phyloP scores from a whole-genome alignment of 129 eudicot species.

The Helichrysum umbraculigerum region DNA sequence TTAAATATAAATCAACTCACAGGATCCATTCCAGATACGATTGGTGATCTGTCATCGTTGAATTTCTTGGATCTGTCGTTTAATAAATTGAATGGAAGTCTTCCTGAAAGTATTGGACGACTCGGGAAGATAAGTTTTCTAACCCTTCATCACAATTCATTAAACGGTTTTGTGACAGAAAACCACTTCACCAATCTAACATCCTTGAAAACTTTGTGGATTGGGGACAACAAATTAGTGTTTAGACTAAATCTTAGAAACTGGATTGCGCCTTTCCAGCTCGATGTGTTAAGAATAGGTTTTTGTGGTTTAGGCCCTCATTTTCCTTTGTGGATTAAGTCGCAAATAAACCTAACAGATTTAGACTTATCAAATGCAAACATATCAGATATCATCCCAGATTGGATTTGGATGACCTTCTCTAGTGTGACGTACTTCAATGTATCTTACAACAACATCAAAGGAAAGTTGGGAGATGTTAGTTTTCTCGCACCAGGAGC shows the following conservation, averaged over 20 bases:
- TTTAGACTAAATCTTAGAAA: neutral
- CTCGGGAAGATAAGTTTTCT: neutral
- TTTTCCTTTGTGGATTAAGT: constrained; percentile 17
- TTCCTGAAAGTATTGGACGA: constrained; percentile 13
- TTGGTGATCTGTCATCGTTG: constrained; percentile 14
- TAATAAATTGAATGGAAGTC: constrained; percentile 18
- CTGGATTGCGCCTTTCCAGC: constrained; percentile 24
- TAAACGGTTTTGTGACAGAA: constrained; percentile 13
- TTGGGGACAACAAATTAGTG: constrained; percentile 4
- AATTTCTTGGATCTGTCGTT: constrained; percentile 12
- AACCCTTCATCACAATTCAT: constrained; percentile 14
- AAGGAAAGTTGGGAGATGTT: constrained; percentile 26
- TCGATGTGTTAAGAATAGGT: neutral
- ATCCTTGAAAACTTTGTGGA: constrained; percentile 2
- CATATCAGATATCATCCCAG: constrained; percentile 16
- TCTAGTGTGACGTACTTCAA: neutral
- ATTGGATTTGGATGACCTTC: constrained; percentile 13
- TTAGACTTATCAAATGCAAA: constrained; percentile 9
- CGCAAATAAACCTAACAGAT: neutral
- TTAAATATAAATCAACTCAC: neutral
- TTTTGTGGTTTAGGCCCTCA: constrained; percentile 17
- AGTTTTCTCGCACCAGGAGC: constrained; percentile 9
- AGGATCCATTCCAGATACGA: constrained; percentile 1
- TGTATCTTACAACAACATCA: constrained; percentile 14
- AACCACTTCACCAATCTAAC: constrained; percentile 12